Percentiles rank a stretch among this genome's conserved stretches.
These are phyloP conservation scores for Aphanomyces euteiches DNA, from an alignment of 352 stramenopile genomes.

Conservation along the genomic window DNA sequence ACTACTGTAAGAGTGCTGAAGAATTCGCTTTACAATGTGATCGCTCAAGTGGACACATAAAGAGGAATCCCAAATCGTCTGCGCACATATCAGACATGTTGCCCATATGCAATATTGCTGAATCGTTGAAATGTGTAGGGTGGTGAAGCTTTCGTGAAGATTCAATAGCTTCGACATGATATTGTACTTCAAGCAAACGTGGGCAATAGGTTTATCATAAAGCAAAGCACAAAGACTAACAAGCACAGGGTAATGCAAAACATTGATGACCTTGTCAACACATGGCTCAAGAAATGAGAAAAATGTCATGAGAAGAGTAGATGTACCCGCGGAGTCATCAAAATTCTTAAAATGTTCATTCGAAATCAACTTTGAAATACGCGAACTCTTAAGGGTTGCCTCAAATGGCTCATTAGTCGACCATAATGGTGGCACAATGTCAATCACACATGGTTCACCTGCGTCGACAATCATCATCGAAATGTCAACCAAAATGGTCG, in stretches of 20 bases:
- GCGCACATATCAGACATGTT: slow-evolving; percentile 10
- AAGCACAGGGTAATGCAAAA: slow-evolving; percentile 20
- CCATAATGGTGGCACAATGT: slow-evolving; percentile 23
- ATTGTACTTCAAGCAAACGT: slow-evolving; percentile 10
- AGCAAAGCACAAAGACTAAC: slow-evolving; percentile 1
- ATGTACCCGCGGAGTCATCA: background rate
- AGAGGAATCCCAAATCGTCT: background rate
- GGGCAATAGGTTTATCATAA: slow-evolving; percentile 20
- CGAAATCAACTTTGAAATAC: background rate
- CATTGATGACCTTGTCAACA: slow-evolving; percentile 17
- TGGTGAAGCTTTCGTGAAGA: slow-evolving; percentile 14
- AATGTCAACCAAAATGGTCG: slow-evolving; percentile 2
- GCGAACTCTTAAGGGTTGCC: slow-evolving; percentile 7
- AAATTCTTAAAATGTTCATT: slow-evolving; percentile 14
- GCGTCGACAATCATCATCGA: slow-evolving; percentile 11
- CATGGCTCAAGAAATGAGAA: slow-evolving; percentile 14
- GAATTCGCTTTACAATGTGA: slow-evolving; percentile 19
- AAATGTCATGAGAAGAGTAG: slow-evolving; percentile 22
- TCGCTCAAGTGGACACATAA: background rate
- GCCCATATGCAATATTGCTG: slow-evolving; percentile 27
- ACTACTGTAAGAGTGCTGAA: slow-evolving; percentile 28
- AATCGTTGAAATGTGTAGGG: slow-evolving; percentile 17
- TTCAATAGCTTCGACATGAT: slow-evolving; percentile 12
- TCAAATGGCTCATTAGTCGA: slow-evolving; percentile 15
- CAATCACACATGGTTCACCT: background rate